Evolutionary conservation across 2,329 filamentous ascomycete genomes (phyloP).

Genomic region (Neophaeococcomyces mojaviensis): DNA sequence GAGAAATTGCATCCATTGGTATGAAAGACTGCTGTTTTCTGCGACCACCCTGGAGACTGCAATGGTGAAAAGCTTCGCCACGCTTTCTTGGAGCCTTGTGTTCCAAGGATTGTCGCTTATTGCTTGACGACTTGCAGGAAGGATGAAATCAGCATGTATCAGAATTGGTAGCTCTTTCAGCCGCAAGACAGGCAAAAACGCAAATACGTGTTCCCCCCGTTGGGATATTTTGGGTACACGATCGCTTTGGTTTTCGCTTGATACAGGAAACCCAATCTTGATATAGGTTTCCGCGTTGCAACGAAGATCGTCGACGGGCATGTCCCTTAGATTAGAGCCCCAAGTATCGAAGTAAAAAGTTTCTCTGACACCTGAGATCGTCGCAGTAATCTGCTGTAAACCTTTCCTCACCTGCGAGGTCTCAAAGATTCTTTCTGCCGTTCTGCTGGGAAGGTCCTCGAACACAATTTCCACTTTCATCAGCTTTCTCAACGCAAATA

Average conservation of each 20-base stretch:
- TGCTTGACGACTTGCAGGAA: constrained; percentile 11
- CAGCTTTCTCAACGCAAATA: constrained; percentile 12
- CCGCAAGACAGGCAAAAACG: constrained; percentile 12
- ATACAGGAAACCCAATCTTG: constrained; percentile 11
- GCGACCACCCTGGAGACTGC: constrained; percentile 4
- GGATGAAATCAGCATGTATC: constrained; percentile 14
- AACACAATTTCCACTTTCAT: constrained; percentile 10
- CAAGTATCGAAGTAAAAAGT: constrained; percentile 6
- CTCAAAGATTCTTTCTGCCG: constrained; percentile 8
- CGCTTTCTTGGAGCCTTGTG: constrained; percentile 7
- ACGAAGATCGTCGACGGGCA: constrained; percentile 8
- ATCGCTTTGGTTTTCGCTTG: constrained; percentile 3
- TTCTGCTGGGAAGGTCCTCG: not conserved
- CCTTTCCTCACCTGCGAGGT: not conserved
- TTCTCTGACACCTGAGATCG: constrained; percentile 7
- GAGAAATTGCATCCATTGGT: constrained; percentile 13
- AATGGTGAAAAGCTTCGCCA: constrained; percentile 9
- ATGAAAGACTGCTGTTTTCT: constrained; percentile 2
- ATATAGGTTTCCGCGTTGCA: constrained; percentile 5
- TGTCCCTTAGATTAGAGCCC: not conserved
- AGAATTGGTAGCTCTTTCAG: constrained; percentile 12
- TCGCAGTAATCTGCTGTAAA: constrained; percentile 7
- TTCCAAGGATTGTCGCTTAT: constrained; percentile 12
- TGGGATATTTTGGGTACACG: constrained; percentile 1
- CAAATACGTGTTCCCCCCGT: constrained; percentile 12